Conservation (phyloP, 345 rosid species). For the Populus tremula region DNA sequence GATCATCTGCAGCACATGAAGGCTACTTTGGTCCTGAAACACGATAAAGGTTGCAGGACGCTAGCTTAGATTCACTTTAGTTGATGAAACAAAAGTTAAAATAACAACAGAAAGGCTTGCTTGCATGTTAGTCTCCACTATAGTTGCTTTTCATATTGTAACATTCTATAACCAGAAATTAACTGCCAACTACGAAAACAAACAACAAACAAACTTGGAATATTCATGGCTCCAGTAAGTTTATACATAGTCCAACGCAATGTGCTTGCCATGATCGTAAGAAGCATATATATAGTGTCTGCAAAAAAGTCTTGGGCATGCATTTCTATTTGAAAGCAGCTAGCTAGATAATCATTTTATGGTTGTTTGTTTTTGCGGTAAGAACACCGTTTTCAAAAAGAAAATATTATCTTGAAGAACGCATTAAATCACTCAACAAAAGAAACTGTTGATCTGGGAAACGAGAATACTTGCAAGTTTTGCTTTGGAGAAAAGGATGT, state of each 20-base stretch:
- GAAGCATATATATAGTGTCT: not conserved
- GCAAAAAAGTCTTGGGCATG: not conserved
- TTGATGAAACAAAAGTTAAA: not conserved
- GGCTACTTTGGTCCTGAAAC: conserved; percentile 16
- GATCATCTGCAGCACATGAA: conserved; percentile 20
- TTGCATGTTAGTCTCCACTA: conserved; percentile 52
- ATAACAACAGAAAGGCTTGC: conserved; percentile 23
- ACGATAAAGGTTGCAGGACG: not conserved
- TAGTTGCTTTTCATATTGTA: not conserved
- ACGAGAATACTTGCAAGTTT: not conserved
- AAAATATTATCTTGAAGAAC: too few relatives aligned
- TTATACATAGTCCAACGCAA: not conserved
- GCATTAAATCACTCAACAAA: not conserved
- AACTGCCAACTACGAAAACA: conserved; percentile 36
- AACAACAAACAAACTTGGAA: conserved; percentile 19
- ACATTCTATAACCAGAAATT: conserved; percentile 23
- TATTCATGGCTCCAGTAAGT: not conserved
- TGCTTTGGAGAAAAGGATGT: not conserved
- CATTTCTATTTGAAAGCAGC: not conserved
- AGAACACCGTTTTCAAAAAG: too few relatives aligned
- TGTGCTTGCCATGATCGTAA: conserved; percentile 13
- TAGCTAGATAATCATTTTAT: not conserved
- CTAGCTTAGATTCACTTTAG: conserved; percentile 22
- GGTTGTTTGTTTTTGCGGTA: too few relatives aligned
- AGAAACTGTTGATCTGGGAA: not conserved